Evolutionary conservation across 345 rosid genomes (phyloP), one percentile per base, ranked within the genome.

Genomic region (Angophora floribunda): DNA sequence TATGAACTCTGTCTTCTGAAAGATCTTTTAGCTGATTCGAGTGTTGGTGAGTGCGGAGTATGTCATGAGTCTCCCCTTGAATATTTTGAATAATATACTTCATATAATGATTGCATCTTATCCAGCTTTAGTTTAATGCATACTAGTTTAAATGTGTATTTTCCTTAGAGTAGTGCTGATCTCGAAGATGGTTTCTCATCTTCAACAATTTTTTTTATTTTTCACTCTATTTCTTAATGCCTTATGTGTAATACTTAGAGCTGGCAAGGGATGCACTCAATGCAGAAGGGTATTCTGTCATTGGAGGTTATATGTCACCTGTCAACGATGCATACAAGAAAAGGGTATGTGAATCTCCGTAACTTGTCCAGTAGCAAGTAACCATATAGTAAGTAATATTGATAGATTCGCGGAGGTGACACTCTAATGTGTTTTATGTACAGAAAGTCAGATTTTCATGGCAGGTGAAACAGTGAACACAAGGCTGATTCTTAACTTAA

Each of bases 241-340:
- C 80, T 57, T 86, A 86, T 87, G 44, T 90, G 90, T 88, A 7
- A 55, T 90, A 75, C 50, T 86, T 91, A 97, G 99, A 98, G 93
- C 90, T 98, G 88, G 99, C 97, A 4, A 95, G 96, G 89, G 99
- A 96, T 91, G 96, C 96, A 30, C 88, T 98, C 88, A 94, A 87
- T 51, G 93, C 90, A 10, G 91, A 93, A 86, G 97, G 97, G 45
- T 95, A 89, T 90, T 91, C 86, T 93, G 98, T 97, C 89, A 92
- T 97, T 91, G 99, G 97, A 85, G 99, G 95, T 88, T 98, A 97
- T 70, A 93, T 98, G 97, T 98, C 99, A 41, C 98, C 99, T 79
- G 99, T 94, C n/a, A 94, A 92, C 91, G 96, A 98, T 91, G 96
- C 96, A 24, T 98, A 96, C 94, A 91, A 93, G 89, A 98, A 98